These are phyloP conservation scores for Erigeron philadelphicus DNA, from an alignment of 140 eudicot genomes.

Conservation along the genomic window DNA sequence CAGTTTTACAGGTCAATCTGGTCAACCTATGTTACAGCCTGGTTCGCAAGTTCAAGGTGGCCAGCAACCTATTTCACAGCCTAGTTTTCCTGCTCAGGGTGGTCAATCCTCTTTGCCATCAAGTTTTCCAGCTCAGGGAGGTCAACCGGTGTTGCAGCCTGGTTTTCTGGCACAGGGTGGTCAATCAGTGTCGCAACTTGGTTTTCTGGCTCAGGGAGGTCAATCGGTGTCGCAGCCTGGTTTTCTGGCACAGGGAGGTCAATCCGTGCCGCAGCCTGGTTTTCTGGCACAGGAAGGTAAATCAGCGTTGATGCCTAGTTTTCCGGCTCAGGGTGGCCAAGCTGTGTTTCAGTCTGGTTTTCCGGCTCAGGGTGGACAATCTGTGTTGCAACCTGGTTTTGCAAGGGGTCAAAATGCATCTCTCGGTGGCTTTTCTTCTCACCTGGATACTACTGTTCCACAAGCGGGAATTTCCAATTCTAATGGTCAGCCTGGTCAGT, in stretches of 20 bases:
- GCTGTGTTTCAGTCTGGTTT: slow-evolving; percentile 28
- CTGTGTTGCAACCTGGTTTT: slow-evolving; percentile 27
- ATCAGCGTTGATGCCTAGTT: slow-evolving; percentile 25
- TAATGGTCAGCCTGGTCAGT: slow-evolving; percentile 33
- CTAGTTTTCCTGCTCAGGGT: slow-evolving; percentile 33
- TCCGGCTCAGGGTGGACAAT: slow-evolving; percentile 31
- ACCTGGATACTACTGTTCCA: slow-evolving; percentile 14
- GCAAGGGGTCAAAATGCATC: slow-evolving; percentile 32
- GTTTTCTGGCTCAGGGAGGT: slow-evolving; percentile 35
- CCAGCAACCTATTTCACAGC: slow-evolving; percentile 25
- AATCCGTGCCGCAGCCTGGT: slow-evolving; percentile 27
- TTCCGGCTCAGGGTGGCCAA: slow-evolving; percentile 27
- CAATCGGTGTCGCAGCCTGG: slow-evolving; percentile 22
- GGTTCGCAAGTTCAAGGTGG: slow-evolving; percentile 29
- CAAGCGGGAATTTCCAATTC: slow-evolving; percentile 32
- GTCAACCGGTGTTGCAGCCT: slow-evolving; percentile 25
- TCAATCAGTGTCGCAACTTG: slow-evolving; percentile 28
- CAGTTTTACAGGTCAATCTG: slow-evolving; percentile 27
- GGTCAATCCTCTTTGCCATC: slow-evolving; percentile 29
- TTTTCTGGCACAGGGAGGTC: slow-evolving; percentile 33
- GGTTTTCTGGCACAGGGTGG: slow-evolving; percentile 27
- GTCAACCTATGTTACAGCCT: slow-evolving; percentile 29
- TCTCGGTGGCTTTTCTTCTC: slow-evolving; percentile 31
- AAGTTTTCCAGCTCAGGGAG: slow-evolving; percentile 27
- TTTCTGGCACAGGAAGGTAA: slow-evolving; percentile 34